Base-by-base conservation (phyloP, 129 eudicot species). In the Escallonia herrerae region DNA sequence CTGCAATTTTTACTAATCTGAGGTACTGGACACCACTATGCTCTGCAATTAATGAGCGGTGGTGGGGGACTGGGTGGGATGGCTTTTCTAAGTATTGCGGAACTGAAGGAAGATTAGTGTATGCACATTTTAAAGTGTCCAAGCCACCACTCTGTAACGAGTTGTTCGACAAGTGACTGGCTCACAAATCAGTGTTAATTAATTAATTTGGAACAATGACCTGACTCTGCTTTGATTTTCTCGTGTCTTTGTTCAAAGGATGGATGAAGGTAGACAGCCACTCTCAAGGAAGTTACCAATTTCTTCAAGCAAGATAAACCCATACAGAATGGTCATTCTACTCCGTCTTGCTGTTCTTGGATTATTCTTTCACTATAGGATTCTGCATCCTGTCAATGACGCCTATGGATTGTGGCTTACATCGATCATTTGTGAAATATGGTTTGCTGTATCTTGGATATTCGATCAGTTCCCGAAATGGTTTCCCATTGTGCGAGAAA, bases 261-360 rank as follows among this genome's bases (percentile, higher is more conserved):
- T 83, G 95, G 97, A 90, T 13, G 97, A 90, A 73, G 97, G 97
- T 48, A 79, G 97, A 68, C 97, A 90, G 58, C 97, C 97, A 54
- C 95, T 90, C 38, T 90, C 97, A 12, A 86, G 97, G 72, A 90
- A 90, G 83, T 50, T 81, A 60, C 97, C 97, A 0, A 86, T 90
- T 70, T 70, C 97, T 64, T 86, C 97, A 65, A 90, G 97, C 95
- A 90, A 81, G 81, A 83, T 90, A 75, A 90, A 62, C 70, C 97
- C 97, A 43, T 90, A 90, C 79, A 73, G 97, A 77, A 77, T 90
- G 74, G 75, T 86, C 50, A 86, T 90, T 71, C 65, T 90, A 60
- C 46, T 77, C 8, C 95, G 97, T 56, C 75, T 90, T 68, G 90
- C 45, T 38, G 70, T 90, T 71, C 84, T 90, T 52, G 90, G 88